Evolutionary conservation across 441 rosid species (phyloP).

Genomic region (Syzygium malaccense): DNA sequence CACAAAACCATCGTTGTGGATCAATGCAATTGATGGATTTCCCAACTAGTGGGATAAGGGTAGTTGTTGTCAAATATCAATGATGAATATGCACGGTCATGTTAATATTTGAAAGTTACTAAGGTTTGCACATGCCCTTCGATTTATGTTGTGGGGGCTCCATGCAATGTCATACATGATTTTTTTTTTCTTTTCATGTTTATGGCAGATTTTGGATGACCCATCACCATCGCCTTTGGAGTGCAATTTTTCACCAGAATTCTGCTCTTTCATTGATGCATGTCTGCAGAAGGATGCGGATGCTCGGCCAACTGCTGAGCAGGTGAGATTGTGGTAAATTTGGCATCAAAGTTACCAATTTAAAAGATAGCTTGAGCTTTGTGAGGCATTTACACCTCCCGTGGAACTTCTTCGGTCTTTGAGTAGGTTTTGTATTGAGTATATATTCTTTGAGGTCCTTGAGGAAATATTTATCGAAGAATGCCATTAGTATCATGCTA

Average conservation of each 20-base stretch:
- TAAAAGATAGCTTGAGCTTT: neutral
- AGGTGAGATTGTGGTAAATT: slow-evolving; percentile 33
- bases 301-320: slow-evolving; percentile 85
- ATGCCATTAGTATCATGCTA: neutral
- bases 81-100: neutral
- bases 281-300: slow-evolving; percentile 86
- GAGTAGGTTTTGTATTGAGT: neutral
- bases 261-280: slow-evolving; percentile 83
- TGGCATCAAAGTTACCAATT: neutral
- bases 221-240: slow-evolving; percentile 88
- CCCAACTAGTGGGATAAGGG: neutral
- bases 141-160: neutral
- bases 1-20: neutral
- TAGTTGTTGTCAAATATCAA: neutral
- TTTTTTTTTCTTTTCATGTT: slow-evolving; percentile 5
- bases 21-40: neutral
- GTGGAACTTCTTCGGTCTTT: neutral
- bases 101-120: neutral
- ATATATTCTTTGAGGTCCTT: neutral
- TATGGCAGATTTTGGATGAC: slow-evolving; percentile 79
- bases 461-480: neutral
- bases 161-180: neutral
- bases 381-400: neutral
- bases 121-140: neutral
- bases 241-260: slow-evolving; percentile 69